phyloP scores from a whole-genome alignment of 208 protist genomes.

The Crithidia bombi region DNA sequence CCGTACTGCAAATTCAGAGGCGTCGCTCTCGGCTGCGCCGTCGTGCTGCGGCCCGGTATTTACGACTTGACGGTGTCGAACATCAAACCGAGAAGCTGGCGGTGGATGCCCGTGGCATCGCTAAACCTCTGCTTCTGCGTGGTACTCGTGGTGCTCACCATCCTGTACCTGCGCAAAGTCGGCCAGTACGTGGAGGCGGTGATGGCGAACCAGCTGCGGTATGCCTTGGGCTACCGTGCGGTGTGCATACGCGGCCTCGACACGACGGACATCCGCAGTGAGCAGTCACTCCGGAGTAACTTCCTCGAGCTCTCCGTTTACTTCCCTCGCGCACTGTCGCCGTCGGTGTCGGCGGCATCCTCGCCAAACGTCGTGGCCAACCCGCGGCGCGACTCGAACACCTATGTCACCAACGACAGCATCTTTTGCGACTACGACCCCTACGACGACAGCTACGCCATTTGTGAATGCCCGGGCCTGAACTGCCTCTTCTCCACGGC shows the following conservation, averaged over 20 bases:
- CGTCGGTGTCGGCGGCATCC: background rate
- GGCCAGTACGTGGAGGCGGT: slow-evolving; percentile 57
- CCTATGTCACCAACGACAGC: slow-evolving; percentile 13
- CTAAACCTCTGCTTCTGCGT: slow-evolving; percentile 74
- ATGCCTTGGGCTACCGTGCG: slow-evolving; percentile 78
- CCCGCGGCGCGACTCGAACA: background rate
- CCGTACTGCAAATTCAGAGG: slow-evolving; percentile 66
- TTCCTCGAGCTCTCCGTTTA: slow-evolving; percentile 61
- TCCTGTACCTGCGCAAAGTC: slow-evolving; percentile 56
- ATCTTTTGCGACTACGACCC: slow-evolving; percentile 20
- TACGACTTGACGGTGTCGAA: slow-evolving; percentile 85
- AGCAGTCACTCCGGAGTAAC: slow-evolving; percentile 33
- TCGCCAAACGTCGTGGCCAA: slow-evolving; percentile 3
- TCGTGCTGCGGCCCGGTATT: slow-evolving; percentile 67
- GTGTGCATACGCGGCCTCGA: slow-evolving; percentile 71
- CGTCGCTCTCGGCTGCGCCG: slow-evolving; percentile 45
- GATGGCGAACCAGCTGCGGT: slow-evolving; percentile 68
- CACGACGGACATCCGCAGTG: slow-evolving; percentile 37
- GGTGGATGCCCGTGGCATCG: slow-evolving; percentile 60
- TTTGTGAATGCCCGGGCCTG: slow-evolving; percentile 52
- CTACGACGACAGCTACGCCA: slow-evolving; percentile 35
- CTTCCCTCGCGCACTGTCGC: slow-evolving; percentile 36
- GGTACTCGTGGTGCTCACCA: slow-evolving; percentile 46
- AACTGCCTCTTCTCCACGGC: slow-evolving; percentile 72
- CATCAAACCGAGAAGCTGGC: slow-evolving; percentile 59